These are phyloP conservation scores for Ophiostoma australiae DNA, from an alignment of 2,329 filamentous ascomycete genomes.

Conservation along the genomic window DNA sequence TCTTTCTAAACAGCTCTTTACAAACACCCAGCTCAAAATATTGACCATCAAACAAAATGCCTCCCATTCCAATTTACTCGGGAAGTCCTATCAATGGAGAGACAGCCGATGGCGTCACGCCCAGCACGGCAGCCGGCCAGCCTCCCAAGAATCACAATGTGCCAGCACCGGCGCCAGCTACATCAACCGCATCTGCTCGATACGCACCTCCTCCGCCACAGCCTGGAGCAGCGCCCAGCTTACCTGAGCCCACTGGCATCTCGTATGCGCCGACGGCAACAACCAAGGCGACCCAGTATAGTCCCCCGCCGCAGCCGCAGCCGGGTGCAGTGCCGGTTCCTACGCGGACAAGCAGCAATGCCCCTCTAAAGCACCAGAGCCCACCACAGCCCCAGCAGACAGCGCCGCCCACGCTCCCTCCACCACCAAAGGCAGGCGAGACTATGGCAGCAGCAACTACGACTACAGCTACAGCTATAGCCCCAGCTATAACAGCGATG, in stretches of 20 bases:
- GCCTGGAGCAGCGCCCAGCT: constrained; percentile 44
- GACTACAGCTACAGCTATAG: neutral
- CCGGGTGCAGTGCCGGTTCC: constrained; percentile 52
- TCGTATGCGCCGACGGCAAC: constrained; percentile 34
- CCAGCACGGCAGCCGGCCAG: constrained; percentile 37
- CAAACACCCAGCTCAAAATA: neutral
- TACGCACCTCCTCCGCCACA: constrained; percentile 40
- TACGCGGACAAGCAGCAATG: constrained; percentile 37
- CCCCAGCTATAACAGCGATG: constrained; percentile 31
- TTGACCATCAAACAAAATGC: constrained; percentile 40
- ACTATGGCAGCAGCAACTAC: constrained; percentile 27
- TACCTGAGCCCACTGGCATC: constrained; percentile 43
- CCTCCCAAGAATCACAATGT: constrained; percentile 22
- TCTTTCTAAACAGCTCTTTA: neutral
- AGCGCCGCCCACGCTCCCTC: constrained; percentile 10
- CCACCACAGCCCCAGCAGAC: constrained; percentile 30
- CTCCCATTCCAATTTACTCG: constrained; percentile 56
- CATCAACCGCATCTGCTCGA: constrained; percentile 28
- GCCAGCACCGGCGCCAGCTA: constrained; percentile 20
- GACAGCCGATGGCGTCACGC: constrained; percentile 48
- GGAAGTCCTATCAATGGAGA: constrained; percentile 55
- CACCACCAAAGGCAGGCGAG: constrained; percentile 20
- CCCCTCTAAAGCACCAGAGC: constrained; percentile 32
- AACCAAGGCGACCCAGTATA: constrained; percentile 30
- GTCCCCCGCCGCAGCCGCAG: constrained; percentile 50